Conservation (phyloP, 495 filamentous ascomycete genomes). For the Penicillium steckii region DNA sequence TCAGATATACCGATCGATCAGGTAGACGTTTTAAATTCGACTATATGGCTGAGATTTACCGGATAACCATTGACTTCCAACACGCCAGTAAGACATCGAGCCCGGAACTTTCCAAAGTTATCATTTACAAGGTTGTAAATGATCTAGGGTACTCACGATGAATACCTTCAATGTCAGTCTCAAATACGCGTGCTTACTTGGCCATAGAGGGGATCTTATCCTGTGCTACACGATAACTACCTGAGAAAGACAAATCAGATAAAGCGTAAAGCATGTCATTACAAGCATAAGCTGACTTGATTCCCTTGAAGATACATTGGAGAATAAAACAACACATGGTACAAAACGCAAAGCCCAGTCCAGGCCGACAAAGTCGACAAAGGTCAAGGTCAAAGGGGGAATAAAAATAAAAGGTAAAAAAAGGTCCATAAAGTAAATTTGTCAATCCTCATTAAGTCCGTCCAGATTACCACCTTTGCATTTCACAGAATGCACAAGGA, state of each 20-base stretch:
- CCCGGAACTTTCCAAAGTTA: too few relatives aligned
- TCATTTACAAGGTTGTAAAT: too few relatives aligned
- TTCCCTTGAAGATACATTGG: constrained; percentile 11
- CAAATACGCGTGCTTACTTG: too few relatives aligned
- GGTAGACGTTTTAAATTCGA: not conserved
- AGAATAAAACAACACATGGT: constrained; percentile 8
- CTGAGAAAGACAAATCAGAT: not conserved
- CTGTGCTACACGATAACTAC: not conserved
- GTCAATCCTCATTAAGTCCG: constrained; percentile 12
- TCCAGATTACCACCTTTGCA: constrained; percentile 1
- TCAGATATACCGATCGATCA: not conserved
- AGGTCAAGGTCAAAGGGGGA: not conserved
- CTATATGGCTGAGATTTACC: too few relatives aligned
- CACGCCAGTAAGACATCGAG: too few relatives aligned
- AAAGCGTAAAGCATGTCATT: constrained; percentile 15
- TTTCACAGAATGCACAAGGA: not conserved
- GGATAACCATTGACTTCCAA: too few relatives aligned
- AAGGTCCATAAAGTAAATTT: constrained; percentile 9
- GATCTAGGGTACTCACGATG: too few relatives aligned
- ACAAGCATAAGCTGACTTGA: constrained; percentile 21
- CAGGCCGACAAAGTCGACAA: not conserved
- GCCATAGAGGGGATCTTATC: too few relatives aligned
- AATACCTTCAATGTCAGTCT: too few relatives aligned
- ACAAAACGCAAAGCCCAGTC: constrained; percentile 14
- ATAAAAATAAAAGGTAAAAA: constrained; percentile 1